Conservation (phyloP, 345 rosid species). For the Hevea brasiliensis region DNA sequence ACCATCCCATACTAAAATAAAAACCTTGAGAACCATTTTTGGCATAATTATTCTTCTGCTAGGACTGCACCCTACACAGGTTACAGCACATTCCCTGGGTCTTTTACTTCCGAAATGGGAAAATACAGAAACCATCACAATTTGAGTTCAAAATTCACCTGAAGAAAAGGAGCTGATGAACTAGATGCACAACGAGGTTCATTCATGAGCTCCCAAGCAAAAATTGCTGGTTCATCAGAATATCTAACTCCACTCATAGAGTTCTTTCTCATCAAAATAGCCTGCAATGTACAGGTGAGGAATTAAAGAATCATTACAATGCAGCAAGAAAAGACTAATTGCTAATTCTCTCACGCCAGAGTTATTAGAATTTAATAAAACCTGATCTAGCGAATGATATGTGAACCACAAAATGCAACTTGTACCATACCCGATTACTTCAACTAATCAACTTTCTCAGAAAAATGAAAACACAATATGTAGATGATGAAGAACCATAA, state of each 20-base stretch:
- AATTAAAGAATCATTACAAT: neutral
- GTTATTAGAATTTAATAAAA: neutral
- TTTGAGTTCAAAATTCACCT: slow-evolving; percentile 28
- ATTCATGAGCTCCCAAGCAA: slow-evolving; percentile 63
- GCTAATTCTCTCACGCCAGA: neutral
- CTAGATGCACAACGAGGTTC: slow-evolving; percentile 49
- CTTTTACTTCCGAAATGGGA: neutral
- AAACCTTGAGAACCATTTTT: neutral
- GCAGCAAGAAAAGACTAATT: slow-evolving; percentile 5
- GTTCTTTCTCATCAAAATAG: slow-evolving; percentile 45
- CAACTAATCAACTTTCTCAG: neutral
- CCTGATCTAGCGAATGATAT: neutral
- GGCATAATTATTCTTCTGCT: neutral
- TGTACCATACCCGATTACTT: neutral
- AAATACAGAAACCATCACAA: neutral
- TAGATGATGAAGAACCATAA: neutral
- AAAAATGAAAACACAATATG: neutral
- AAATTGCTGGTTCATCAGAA: slow-evolving; percentile 48
- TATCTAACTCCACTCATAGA: slow-evolving; percentile 42
- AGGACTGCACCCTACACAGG: neutral
- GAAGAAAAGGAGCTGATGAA: slow-evolving; percentile 43
- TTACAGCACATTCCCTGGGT: neutral
- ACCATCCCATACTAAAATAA: neutral
- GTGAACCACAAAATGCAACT: neutral
- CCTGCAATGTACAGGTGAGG: slow-evolving; percentile 18